Evolutionary conservation across 164 flowering plant species (phyloP).

Genomic region (Magnolia kwangsiensis): DNA sequence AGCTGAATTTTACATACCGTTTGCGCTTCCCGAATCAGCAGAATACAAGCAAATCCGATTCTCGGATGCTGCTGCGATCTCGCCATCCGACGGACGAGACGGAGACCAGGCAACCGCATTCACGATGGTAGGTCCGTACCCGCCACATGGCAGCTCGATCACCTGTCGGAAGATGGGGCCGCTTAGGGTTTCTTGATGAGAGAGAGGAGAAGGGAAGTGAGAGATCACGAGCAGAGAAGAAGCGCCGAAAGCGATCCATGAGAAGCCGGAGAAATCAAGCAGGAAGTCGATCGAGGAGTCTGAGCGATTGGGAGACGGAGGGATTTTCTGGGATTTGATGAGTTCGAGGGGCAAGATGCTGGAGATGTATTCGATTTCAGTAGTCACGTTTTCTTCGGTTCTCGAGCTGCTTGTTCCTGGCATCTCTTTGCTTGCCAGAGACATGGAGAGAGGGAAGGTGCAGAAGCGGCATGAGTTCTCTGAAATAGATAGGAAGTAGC

Average conservation of each 20-base stretch:
- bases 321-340: conserved; percentile 49
- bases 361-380: neutral
- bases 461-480: neutral
- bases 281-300: conserved; percentile 56
- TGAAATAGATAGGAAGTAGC: neutral
- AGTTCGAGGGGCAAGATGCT: conserved; percentile 52
- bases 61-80: conserved; percentile 66
- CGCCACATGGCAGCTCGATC: conserved; percentile 42
- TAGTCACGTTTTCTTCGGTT: neutral
- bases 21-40: conserved; percentile 24
- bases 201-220: conserved; percentile 76
- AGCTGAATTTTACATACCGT: conserved; percentile 29
- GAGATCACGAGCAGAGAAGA: conserved; percentile 83
- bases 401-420: neutral
- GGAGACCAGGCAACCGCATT: conserved; percentile 65
- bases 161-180: conserved; percentile 82
- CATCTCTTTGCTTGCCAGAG: neutral
- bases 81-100: conserved; percentile 47
- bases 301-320: conserved; percentile 58
- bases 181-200: conserved; percentile 33
- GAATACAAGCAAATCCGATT: conserved; percentile 47
- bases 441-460: neutral
- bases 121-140: conserved; percentile 26
- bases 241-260: conserved; percentile 94
- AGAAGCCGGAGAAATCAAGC: conserved; percentile 60